Evolutionary conservation across 495 filamentous ascomycete genomes (phyloP).

Genomic region (Penicillium daleae): DNA sequence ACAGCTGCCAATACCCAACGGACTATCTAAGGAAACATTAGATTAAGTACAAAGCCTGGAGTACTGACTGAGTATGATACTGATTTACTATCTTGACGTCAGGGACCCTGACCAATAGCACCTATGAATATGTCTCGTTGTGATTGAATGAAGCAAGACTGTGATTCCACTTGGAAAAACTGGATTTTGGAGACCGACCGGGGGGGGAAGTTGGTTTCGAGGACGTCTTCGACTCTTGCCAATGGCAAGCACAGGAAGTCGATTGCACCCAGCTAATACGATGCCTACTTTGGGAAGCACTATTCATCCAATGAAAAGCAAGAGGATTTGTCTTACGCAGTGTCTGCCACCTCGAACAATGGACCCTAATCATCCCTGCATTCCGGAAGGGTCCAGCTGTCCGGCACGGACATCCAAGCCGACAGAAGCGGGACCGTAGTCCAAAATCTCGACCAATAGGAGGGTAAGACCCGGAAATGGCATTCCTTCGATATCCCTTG

Average conservation of each 20-base stretch:
- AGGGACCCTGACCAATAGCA: not conserved
- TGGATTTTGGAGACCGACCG: too few relatives aligned
- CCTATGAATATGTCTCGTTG: not conserved
- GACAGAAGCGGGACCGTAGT: not conserved
- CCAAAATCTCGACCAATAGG: not conserved
- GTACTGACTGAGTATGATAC: too few relatives aligned
- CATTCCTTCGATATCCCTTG: not conserved
- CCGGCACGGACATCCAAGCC: not conserved
- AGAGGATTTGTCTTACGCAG: not conserved
- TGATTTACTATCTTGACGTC: not conserved
- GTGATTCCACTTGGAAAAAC: not conserved
- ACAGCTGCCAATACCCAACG: not conserved
- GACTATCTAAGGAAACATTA: not conserved
- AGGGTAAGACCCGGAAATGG: not conserved
- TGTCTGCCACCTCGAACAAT: constrained; percentile 9
- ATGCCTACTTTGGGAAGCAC: constrained; percentile 4
- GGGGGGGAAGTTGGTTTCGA: too few relatives aligned
- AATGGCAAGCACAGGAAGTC: not conserved
- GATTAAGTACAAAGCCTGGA: not conserved
- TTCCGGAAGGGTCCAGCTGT: constrained; percentile 7
- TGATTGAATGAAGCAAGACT: not conserved
- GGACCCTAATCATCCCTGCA: not conserved
- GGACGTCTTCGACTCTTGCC: not conserved
- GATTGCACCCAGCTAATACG: not conserved
- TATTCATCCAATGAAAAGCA: constrained; percentile 7